A percentile compares a stretch with the other conserved stretches of the same genome.
Conservation (phyloP, 2,329 filamentous ascomycete genomes). For the Madurella fahalii region DNA sequence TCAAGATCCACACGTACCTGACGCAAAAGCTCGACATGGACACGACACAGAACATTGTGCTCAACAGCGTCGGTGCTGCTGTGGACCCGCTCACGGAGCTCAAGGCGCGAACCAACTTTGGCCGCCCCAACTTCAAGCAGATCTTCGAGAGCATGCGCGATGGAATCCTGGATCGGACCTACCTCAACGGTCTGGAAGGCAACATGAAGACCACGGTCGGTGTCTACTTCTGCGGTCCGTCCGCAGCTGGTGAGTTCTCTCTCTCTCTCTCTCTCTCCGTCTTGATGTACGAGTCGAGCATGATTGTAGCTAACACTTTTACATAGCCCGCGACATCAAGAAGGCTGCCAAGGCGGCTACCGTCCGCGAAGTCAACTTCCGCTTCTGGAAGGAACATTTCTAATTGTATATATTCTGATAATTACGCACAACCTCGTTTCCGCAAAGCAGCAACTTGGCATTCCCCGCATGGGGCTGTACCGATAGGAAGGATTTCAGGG, state of each 20-base stretch:
- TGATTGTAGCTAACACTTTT: slow-evolving; percentile 33
- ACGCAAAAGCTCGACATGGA: slow-evolving; percentile 90
- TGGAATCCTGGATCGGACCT: slow-evolving; percentile 79
- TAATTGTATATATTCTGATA: slow-evolving; percentile 34
- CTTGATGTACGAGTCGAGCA: neutral
- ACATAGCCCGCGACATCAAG: slow-evolving; percentile 76
- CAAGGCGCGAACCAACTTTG: slow-evolving; percentile 86
- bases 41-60: slow-evolving; percentile 91
- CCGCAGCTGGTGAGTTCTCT: slow-evolving; percentile 52
- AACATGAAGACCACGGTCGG: slow-evolving; percentile 79
- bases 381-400: slow-evolving; percentile 98
- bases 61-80: slow-evolving; percentile 87
- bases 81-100: slow-evolving; percentile 91
- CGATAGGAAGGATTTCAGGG: too few relatives aligned
- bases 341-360: slow-evolving; percentile 71
- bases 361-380: slow-evolving; percentile 78
- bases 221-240: slow-evolving; percentile 97
- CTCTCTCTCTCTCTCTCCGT: neutral
- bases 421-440: neutral
- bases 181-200: slow-evolving; percentile 76
- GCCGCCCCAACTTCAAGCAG: slow-evolving; percentile 80
- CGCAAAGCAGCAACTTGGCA: neutral
- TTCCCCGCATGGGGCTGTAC: too few relatives aligned
- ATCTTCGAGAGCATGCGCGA: slow-evolving; percentile 82
- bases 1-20: slow-evolving; percentile 96